These are phyloP conservation scores for Acorus calamus DNA, from an alignment of 106 monocot genomes.

Conservation along the genomic window DNA sequence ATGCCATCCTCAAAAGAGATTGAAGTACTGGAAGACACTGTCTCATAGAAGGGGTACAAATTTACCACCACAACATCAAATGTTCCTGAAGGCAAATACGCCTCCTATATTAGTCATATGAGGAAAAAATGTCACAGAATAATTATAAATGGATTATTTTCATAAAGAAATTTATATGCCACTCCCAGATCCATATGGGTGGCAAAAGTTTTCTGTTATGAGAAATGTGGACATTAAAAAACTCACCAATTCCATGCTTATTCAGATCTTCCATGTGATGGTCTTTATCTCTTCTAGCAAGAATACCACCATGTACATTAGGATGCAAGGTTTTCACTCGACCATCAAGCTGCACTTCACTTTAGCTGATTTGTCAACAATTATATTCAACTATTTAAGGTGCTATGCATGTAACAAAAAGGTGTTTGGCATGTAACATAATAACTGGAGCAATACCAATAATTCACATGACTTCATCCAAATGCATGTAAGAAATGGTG, in stretches of 20 bases:
- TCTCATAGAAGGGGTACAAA: conserved; percentile 85
- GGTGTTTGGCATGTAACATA: too few relatives aligned
- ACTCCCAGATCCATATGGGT: background rate
- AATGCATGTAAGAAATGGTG: too few relatives aligned
- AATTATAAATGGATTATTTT: background rate
- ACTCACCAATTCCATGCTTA: conserved; percentile 70
- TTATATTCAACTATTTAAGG: too few relatives aligned
- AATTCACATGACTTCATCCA: too few relatives aligned
- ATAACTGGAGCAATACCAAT: too few relatives aligned
- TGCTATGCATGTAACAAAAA: too few relatives aligned
- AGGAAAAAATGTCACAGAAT: too few relatives aligned
- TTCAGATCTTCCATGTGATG: conserved; percentile 74
- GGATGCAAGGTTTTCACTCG: conserved; percentile 98
- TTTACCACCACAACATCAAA: conserved; percentile 95
- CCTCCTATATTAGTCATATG: too few relatives aligned
- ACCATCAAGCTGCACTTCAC: conserved; percentile 59
- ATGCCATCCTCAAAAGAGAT: conserved; percentile 92
- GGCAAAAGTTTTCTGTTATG: too few relatives aligned
- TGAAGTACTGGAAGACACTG: conserved; percentile 50
- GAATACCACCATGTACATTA: conserved; percentile 87
- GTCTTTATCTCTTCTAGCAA: conserved; percentile 74
- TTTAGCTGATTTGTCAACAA: too few relatives aligned
- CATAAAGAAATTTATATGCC: background rate
- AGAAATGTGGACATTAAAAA: background rate
- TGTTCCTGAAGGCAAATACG: conserved; percentile 38